These are phyloP conservation scores for Groenewaldozyma auringiensis DNA, from an alignment of 1,139 yeast species.

Conservation along the genomic window DNA sequence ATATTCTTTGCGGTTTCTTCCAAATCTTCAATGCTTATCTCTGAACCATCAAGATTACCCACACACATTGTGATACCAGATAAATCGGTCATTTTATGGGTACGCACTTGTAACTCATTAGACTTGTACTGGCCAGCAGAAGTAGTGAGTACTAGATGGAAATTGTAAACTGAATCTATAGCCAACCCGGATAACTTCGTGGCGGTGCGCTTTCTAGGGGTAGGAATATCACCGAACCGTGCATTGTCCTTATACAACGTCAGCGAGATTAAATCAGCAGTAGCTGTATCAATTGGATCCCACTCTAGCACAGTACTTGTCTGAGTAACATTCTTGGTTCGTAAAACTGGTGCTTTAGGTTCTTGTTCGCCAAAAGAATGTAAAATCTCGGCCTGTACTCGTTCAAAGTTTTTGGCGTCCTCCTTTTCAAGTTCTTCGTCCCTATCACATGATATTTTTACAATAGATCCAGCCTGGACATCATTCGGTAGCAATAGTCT, in stretches of 20 bases:
- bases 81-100: conserved; percentile 95
- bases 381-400: conserved; percentile 67
- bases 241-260: conserved; percentile 71
- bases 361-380: conserved; percentile 62
- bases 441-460: conserved; percentile 75
- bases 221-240: conserved; percentile 79
- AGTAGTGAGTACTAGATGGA: conserved; percentile 74
- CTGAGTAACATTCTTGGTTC: conserved; percentile 75
- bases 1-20: conserved; percentile 55
- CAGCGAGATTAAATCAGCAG: conserved; percentile 70
- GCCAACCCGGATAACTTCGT: conserved; percentile 90
- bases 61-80: conserved; percentile 88
- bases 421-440: conserved; percentile 60
- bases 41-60: conserved; percentile 56
- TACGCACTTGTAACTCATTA: conserved; percentile 58
- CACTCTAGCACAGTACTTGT: conserved; percentile 92
- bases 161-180: conserved; percentile 72
- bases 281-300: conserved; percentile 81
- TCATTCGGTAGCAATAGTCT: conserved; percentile 86
- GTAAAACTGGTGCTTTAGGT: conserved; percentile 68
- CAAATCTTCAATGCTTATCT: conserved; percentile 55
- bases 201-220: conserved; percentile 68
- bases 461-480: conserved; percentile 89
- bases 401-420: conserved; percentile 52
- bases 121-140: conserved; percentile 81